Percentiles rank a stretch among this genome's conserved stretches.
phyloP scores from a whole-genome alignment of 306 rosid species.

The Ziziphus jujuba region DNA sequence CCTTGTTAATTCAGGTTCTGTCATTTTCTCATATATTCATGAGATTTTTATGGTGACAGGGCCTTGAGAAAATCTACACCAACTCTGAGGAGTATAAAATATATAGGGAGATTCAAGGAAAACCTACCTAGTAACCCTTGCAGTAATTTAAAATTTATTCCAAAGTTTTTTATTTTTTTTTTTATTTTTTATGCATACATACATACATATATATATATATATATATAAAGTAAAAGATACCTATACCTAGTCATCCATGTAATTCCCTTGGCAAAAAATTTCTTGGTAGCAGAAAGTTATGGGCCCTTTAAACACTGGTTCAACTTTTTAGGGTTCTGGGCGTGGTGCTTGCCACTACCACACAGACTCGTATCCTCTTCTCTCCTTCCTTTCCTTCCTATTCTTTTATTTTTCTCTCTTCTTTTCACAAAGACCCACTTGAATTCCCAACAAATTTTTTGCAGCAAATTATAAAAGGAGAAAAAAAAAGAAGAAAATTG shows the following conservation, averaged over 20 bases:
- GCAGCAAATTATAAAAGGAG: too few species aligned
- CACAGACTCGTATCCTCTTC: slow-evolving; percentile 4
- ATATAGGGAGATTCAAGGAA: too few species aligned
- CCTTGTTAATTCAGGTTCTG: neutral
- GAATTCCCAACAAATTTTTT: slow-evolving; percentile 56
- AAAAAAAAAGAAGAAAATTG: slow-evolving; percentile 12
- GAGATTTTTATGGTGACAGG: neutral
- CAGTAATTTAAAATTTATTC: neutral
- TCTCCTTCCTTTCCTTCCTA: slow-evolving; percentile 13
- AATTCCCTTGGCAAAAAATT: slow-evolving; percentile 35
- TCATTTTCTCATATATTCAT: neutral
- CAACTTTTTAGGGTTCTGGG: slow-evolving; percentile 48
- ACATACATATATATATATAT: too few species aligned
- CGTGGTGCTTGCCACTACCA: slow-evolving; percentile 64
- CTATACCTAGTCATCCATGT: slow-evolving; percentile 34
- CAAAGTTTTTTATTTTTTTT: too few species aligned
- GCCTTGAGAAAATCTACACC: neutral
- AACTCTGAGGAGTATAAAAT: too few species aligned
- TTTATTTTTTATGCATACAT: too few species aligned
- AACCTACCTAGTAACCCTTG: neutral
- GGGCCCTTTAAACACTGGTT: slow-evolving; percentile 46
- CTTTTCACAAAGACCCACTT: slow-evolving; percentile 77
- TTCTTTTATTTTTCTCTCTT: slow-evolving; percentile 52
- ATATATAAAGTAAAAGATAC: slow-evolving; percentile 28
- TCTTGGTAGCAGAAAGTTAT: slow-evolving; percentile 55